Evolutionary conservation across 2,329 filamentous ascomycete genomes (phyloP).

Genomic region (Alternaria gansuensis): DNA sequence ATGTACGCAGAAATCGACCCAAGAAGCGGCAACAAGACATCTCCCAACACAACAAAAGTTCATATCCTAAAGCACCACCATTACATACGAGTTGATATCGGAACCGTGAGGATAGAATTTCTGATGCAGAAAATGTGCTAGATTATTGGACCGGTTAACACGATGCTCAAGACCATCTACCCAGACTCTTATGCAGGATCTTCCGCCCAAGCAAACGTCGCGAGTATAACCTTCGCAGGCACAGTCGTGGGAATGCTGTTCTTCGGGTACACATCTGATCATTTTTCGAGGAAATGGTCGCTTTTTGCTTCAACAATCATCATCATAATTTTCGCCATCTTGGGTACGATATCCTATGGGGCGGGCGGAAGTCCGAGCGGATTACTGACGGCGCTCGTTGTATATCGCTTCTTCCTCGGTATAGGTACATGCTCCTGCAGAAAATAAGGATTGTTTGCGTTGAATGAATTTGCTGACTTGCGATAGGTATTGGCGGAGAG

Average conservation of each 20-base stretch:
- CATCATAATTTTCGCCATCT: constrained; percentile 82
- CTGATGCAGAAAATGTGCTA: constrained; percentile 41
- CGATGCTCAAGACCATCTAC: constrained; percentile 75
- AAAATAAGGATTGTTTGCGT: background rate
- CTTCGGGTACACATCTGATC: constrained; percentile 83
- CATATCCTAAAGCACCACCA: constrained; percentile 11
- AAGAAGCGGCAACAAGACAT: constrained; percentile 16
- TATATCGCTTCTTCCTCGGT: constrained; percentile 82
- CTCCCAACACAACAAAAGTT: constrained; percentile 14
- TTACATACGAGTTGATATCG: background rate
- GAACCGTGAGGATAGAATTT: background rate
- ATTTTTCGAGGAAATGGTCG: constrained; percentile 84
- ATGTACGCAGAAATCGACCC: constrained; percentile 59
- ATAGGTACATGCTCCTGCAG: constrained; percentile 47
- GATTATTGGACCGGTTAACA: constrained; percentile 90
- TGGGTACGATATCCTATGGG: constrained; percentile 80
- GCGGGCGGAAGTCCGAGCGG: constrained; percentile 72
- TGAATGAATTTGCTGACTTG: constrained; percentile 9
- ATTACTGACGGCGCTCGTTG: constrained; percentile 79
- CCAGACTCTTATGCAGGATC: constrained; percentile 73
- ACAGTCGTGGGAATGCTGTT: constrained; percentile 83
- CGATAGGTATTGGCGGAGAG: constrained; percentile 74
- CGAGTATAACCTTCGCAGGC: constrained; percentile 84
- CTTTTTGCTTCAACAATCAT: constrained; percentile 83
- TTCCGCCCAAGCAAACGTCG: constrained; percentile 75